These are phyloP conservation scores for Clonostachys sp. DNA, from an alignment of 2,329 filamentous ascomycete species.

Conservation along the genomic window DNA sequence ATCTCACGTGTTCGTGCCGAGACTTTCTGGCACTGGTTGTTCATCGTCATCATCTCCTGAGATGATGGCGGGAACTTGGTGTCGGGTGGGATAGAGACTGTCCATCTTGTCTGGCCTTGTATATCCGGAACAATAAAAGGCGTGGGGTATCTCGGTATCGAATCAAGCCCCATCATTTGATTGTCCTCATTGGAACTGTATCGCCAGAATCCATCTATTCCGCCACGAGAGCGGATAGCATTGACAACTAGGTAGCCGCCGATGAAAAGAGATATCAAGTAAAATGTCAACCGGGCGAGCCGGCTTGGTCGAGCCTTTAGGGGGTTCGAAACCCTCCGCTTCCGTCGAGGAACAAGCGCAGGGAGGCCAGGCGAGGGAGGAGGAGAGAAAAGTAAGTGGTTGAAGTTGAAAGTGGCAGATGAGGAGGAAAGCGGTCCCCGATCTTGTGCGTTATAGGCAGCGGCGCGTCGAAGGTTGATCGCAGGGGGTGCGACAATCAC, in stretches of 20 bases:
- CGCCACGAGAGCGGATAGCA: slow-evolving; percentile 17
- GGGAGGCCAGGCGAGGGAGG: slow-evolving; percentile 71
- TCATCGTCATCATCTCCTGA: slow-evolving; percentile 66
- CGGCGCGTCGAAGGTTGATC: slow-evolving; percentile 53
- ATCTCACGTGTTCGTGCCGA: slow-evolving; percentile 51
- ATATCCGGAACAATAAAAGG: slow-evolving; percentile 66
- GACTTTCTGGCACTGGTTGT: slow-evolving; percentile 61
- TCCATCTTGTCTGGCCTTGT: slow-evolving; percentile 67
- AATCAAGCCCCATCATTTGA: slow-evolving; percentile 63
- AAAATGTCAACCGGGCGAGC: slow-evolving; percentile 50
- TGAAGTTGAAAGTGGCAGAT: slow-evolving; percentile 60
- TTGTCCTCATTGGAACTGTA: slow-evolving; percentile 49
- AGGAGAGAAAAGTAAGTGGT: slow-evolving; percentile 60
- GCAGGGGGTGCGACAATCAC: slow-evolving; percentile 49
- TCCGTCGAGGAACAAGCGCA: slow-evolving; percentile 59
- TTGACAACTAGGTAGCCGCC: slow-evolving; percentile 42
- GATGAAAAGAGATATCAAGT: slow-evolving; percentile 42
- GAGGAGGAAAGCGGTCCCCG: slow-evolving; percentile 52
- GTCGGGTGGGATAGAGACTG: slow-evolving; percentile 69
- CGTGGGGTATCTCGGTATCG: slow-evolving; percentile 67
- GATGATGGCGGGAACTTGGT: slow-evolving; percentile 62
- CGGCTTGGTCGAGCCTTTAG: slow-evolving; percentile 47
- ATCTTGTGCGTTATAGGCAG: slow-evolving; percentile 52
- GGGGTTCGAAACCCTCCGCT: slow-evolving; percentile 51
- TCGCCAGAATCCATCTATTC: slow-evolving; percentile 19